Base-by-base conservation (phyloP, 306 rosid species). In the Alnus glutinosa region DNA sequence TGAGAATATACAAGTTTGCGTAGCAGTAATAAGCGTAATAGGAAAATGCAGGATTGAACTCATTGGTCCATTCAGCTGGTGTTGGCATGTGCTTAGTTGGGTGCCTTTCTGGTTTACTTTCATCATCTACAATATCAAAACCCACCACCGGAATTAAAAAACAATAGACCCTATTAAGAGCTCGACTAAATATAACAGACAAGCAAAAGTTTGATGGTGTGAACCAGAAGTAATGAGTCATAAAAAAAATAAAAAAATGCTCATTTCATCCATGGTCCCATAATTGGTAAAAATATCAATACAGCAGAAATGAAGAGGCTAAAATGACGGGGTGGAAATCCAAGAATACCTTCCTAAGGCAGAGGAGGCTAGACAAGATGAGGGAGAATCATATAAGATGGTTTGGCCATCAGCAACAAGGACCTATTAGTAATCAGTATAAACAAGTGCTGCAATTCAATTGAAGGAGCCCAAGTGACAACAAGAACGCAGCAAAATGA, bases 81-180 rank as follows among this genome's bases (percentile, higher is more conserved):
- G 92, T 85, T 70, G 90, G 98, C 97, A 93, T 91, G 89, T 93
- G 98, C 89, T 93, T 93, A 67, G 92, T 91, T 34, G 98, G 97
- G n/a, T 87, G 92, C 79, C 97, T 90, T 87, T 93, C 98, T 59
- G 93, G 98, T 85, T 87, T 91, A 80, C 98, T 91, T 80, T 93
- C 98, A 81, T 93, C 98, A 61, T 93, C 95, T 58, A 91, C 98
- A 79, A 93, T 67, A 57, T 93, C 97, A 81, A 91, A 91, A 70
- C 98, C 97, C 83, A 93, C 95, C 81, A 90, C 95, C 98, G 91
- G 87, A 42, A 76, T 47, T 48, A 11, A 8, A 61, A 68, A 84
- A 71, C 37, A 63, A 74, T 80, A 12, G 14, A 46, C 57, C 55
- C 3, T 18, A 73, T 73, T 18, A 73, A 36, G 48, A 54, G 23